Conservation (phyloP, 2,329 filamentous ascomycete species). For the Penicillium rolfsii region DNA sequence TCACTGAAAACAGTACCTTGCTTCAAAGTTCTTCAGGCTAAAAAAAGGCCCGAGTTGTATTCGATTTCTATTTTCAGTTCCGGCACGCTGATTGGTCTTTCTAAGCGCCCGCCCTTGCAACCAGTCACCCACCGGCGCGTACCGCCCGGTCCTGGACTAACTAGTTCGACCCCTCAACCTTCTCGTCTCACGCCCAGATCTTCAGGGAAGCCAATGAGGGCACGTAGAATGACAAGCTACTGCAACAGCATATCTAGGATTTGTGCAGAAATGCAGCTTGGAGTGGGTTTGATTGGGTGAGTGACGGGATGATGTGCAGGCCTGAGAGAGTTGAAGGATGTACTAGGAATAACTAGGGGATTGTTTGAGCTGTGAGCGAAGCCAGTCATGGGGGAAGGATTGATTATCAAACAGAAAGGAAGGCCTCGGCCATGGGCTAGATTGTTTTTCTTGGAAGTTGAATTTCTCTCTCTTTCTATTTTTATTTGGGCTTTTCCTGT, state of each 20-base stretch:
- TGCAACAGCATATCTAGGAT: conserved; percentile 23
- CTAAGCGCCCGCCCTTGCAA: conserved; percentile 24
- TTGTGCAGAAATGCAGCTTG: conserved; percentile 18
- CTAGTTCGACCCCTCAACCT: conserved; percentile 7
- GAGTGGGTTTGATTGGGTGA: not conserved
- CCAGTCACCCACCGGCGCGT: conserved; percentile 20
- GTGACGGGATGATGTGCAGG: conserved; percentile 3
- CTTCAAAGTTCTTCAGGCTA: not conserved
- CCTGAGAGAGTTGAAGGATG: not conserved
- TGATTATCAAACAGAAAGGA: conserved; percentile 13
- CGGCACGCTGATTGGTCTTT: conserved; percentile 12
- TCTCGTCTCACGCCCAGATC: conserved; percentile 12
- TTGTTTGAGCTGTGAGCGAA: conserved; percentile 11
- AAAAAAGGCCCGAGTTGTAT: not conserved
- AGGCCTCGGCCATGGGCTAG: not conserved
- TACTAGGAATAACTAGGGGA: not conserved
- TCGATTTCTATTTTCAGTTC: conserved; percentile 22
- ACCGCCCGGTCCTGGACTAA: conserved; percentile 13
- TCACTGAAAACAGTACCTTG: not conserved
- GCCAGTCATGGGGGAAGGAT: not conserved
- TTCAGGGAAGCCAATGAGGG: conserved; percentile 13
- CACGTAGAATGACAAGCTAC: conserved; percentile 1
- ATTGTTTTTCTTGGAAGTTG: not conserved
- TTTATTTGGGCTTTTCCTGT: not conserved
- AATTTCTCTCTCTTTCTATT: not conserved